Base-by-base conservation (phyloP, 129 eudicot genomes). In the Artemisia argyi region DNA sequence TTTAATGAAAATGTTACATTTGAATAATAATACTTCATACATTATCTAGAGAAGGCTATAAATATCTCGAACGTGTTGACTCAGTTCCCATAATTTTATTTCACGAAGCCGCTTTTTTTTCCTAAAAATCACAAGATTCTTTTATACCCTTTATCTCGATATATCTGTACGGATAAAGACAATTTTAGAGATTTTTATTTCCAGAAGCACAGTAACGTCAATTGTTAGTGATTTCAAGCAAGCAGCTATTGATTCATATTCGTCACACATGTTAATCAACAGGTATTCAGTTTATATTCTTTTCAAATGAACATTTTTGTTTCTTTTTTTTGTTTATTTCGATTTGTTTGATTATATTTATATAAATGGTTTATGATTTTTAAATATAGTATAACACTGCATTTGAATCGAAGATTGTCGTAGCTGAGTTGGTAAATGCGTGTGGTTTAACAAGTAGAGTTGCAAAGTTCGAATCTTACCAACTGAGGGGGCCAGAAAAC, bases 11-110 rank as follows among this genome's bases (percentile, higher is more conserved):
- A 46, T 8, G 26, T 32, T 4, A 39, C 6, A 46, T 19, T 26
- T 51, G 5, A 48, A 52, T 11, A 54, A 26, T 49, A 12, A 5
- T 57, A 47, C 35, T n/a, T 5, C 7, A n/a, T 5, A 54, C 7
- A 75, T 22, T 4, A 22, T 60, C 64, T 52, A 32, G 48, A 76
- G 76, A 78, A 71, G 72, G 77, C 72, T 78, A 78, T 71, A 71
- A 35, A 70, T 77, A 69, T 63, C 60, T 63, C 76, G 55, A 77
- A 62, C 66, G 19, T 15, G 65, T 62, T 63, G 76, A 70, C 76
- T 70, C 60, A 0, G 5, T 50, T 26, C 72, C 9, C 44, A 35
- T 35, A 35, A 77, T 70, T 70, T 77, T 77, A 57, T 53, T 68
- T 61, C 50, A 12, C 26, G 44, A 68, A 48, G 35, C 69, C 35